These are phyloP conservation scores for Acanthamoeba lenticulata DNA, from an alignment of 208 protist genomes.

Conservation along the genomic window DNA sequence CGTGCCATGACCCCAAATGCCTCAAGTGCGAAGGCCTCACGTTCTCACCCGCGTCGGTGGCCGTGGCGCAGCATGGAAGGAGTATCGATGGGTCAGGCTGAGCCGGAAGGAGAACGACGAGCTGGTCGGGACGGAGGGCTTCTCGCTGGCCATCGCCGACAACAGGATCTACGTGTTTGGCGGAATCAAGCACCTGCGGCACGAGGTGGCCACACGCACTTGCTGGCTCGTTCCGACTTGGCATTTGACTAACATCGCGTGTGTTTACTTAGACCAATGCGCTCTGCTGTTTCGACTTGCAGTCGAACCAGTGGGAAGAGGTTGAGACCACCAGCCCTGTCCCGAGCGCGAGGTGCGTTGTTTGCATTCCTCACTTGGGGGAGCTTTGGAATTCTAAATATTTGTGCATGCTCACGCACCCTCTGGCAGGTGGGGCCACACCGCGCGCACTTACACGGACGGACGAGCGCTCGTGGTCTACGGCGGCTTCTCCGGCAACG, in stretches of 20 bases:
- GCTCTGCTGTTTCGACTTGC: neutral
- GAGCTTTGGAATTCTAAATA: too few species aligned
- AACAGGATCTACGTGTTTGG: neutral
- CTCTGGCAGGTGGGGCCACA: conserved; percentile 4
- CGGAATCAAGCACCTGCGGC: neutral
- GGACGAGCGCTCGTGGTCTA: neutral
- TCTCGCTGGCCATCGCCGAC: neutral
- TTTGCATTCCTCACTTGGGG: too few species aligned
- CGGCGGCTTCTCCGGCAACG: neutral
- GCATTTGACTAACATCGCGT: too few species aligned
- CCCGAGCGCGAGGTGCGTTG: neutral
- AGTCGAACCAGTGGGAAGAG: neutral
- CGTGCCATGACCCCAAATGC: neutral
- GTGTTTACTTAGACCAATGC: too few species aligned
- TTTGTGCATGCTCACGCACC: too few species aligned
- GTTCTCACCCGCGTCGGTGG: too few species aligned
- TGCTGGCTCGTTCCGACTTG: too few species aligned
- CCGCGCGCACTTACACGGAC: neutral
- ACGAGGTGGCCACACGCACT: too few species aligned
- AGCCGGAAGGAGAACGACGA: neutral
- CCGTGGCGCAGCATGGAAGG: neutral
- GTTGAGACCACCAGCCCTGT: neutral
- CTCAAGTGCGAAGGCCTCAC: too few species aligned
- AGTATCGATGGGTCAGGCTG: neutral
- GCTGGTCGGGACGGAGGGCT: neutral